Conservation (phyloP, 2,329 filamentous ascomycete species). For the Scytalidium sp. region DNA sequence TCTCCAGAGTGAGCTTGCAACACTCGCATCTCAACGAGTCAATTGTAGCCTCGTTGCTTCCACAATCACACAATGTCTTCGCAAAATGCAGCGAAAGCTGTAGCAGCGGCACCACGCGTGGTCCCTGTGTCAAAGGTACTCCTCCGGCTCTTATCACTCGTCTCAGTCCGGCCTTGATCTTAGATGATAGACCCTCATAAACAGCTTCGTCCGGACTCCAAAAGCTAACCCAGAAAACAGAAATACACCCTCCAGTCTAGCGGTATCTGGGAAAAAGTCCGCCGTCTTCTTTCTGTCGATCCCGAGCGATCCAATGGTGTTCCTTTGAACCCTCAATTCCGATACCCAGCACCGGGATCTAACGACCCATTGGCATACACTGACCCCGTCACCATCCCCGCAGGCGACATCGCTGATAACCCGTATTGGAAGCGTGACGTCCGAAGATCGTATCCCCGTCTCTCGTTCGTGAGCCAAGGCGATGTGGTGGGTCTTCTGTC, state of each 20-base stretch:
- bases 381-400: constrained; percentile 81
- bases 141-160: neutral
- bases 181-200: neutral
- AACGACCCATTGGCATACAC: constrained; percentile 70
- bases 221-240: constrained; percentile 44
- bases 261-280: constrained; percentile 84
- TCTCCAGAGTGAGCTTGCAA: neutral
- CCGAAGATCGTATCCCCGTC: constrained; percentile 76
- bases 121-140: constrained; percentile 59
- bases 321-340: constrained; percentile 89
- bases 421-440: constrained; percentile 94
- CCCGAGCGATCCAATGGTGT: constrained; percentile 86
- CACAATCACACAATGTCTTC: constrained; percentile 40
- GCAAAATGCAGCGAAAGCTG: constrained; percentile 51
- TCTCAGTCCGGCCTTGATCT: neutral
- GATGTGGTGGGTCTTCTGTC: constrained; percentile 83
- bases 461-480: constrained; percentile 77
- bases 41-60: constrained; percentile 19
- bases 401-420: constrained; percentile 85
- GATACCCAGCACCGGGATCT: constrained; percentile 76
- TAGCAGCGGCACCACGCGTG: constrained; percentile 52
- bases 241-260: constrained; percentile 94
- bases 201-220: constrained; percentile 4
- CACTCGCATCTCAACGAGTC: constrained; percentile 14
- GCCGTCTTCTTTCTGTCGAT: constrained; percentile 76